phyloP scores from a whole-genome alignment of 108 stramenopile species.

The Stephanodiscus minutulus region DNA sequence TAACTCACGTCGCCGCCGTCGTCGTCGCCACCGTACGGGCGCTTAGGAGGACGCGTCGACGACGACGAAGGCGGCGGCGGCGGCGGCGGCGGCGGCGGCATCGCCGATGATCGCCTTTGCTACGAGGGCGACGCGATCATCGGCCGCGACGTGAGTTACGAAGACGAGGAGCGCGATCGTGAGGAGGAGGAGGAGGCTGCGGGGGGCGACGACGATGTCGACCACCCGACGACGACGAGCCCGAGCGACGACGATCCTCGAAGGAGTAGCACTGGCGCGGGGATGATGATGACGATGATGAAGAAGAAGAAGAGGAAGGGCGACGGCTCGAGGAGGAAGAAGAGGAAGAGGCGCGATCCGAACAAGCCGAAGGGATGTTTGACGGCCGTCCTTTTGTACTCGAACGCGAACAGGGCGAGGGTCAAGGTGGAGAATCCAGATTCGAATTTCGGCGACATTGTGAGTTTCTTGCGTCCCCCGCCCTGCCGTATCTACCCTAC shows the following conservation, averaged over 20 bases:
- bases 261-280: neutral
- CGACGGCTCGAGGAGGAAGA: neutral
- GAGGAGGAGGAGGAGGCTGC: neutral
- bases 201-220: neutral
- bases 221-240: neutral
- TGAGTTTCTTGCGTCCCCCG: neutral
- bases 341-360: slow-evolving; percentile 43
- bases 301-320: neutral
- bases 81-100: neutral
- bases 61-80: neutral
- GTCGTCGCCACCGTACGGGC: neutral
- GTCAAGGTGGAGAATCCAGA: slow-evolving; percentile 36
- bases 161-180: neutral
- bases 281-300: too few relatives aligned
- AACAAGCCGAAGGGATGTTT: slow-evolving; percentile 42
- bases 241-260: neutral
- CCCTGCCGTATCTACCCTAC: neutral
- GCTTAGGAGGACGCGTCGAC: too few relatives aligned
- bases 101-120: neutral
- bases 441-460: slow-evolving; percentile 6
- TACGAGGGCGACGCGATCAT: neutral
- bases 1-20: too few relatives aligned
- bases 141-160: neutral
- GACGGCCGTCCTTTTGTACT: slow-evolving; percentile 29
- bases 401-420: slow-evolving; percentile 21